Conservation (phyloP, 768 basidiomycete genomes). For the Calocybe cyanea region DNA sequence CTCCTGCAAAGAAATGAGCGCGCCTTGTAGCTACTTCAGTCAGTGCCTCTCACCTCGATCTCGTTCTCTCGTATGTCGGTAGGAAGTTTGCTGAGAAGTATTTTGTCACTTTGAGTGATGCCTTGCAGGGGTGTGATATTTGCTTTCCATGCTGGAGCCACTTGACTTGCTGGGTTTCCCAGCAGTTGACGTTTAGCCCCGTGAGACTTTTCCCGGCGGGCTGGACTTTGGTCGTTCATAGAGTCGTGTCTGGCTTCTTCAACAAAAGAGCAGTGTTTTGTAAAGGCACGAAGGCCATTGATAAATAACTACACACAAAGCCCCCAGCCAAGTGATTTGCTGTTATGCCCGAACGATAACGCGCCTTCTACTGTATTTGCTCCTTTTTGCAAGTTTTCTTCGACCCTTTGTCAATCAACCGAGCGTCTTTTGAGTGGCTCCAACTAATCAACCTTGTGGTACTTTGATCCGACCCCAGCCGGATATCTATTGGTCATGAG, state of each 20-base stretch:
- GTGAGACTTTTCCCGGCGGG: conserved; percentile 46
- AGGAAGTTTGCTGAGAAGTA: conserved; percentile 62
- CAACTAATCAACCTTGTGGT: not conserved
- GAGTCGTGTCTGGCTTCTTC: too few species aligned
- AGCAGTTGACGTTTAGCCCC: conserved; percentile 52
- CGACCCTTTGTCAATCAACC: too few species aligned
- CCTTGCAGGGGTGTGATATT: conserved; percentile 26
- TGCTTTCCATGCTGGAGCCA: conserved; percentile 60
- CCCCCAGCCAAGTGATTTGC: too few species aligned
- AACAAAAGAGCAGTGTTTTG: not conserved
- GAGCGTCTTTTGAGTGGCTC: too few species aligned
- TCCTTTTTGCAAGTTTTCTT: too few species aligned
- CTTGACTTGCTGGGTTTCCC: conserved; percentile 52
- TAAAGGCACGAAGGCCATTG: conserved; percentile 1
- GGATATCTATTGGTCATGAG: too few species aligned
- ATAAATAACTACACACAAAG: conserved; percentile 3
- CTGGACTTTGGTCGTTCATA: conserved; percentile 22
- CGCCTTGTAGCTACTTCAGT: not conserved
- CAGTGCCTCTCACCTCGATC: conserved; percentile 49
- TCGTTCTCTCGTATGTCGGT: conserved; percentile 67
- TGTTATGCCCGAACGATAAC: too few species aligned
- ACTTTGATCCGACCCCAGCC: too few species aligned
- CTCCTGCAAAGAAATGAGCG: conserved; percentile 39
- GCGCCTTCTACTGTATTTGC: too few species aligned
- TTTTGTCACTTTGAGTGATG: conserved; percentile 53